phyloP scores from a whole-genome alignment of 495 filamentous ascomycete genomes.

The Aspergillus baeticus region DNA sequence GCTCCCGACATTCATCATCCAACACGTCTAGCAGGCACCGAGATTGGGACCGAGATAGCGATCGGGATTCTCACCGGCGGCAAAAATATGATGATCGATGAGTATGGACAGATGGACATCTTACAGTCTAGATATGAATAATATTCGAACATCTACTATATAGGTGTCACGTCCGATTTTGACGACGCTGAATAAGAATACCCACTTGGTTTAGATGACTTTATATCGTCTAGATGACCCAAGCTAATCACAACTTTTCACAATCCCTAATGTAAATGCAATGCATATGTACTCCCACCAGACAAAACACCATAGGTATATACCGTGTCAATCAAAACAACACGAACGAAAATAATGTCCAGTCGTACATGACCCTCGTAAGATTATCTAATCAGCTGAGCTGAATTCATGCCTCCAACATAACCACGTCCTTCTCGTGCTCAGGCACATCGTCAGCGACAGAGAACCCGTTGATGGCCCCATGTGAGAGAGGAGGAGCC shows the following conservation, averaged over 20 bases:
- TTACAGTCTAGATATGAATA: not conserved
- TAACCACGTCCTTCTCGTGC: constrained; percentile 46
- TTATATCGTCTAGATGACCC: not conserved
- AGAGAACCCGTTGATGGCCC: constrained; percentile 9
- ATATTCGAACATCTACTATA: too few relatives aligned
- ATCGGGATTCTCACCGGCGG: constrained; percentile 34
- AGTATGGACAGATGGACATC: not conserved
- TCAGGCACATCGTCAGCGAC: constrained; percentile 28
- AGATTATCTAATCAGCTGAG: not conserved
- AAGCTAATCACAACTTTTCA: constrained; percentile 15
- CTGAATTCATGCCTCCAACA: constrained; percentile 35
- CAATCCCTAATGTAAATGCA: constrained; percentile 19
- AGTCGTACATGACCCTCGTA: constrained; percentile 17
- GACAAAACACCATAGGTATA: constrained; percentile 23
- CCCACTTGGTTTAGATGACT: not conserved
- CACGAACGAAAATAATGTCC: constrained; percentile 18
- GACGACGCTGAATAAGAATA: not conserved
- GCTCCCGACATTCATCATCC: constrained; percentile 36
- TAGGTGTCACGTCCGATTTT: too few relatives aligned
- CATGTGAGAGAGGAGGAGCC: constrained; percentile 5
- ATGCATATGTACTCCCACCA: constrained; percentile 19
- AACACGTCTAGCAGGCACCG: constrained; percentile 26
- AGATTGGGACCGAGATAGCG: constrained; percentile 25
- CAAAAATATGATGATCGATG: constrained; percentile 31
- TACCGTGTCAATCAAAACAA: constrained; percentile 15